These are phyloP conservation scores for Carnegiea gigantea DNA, from an alignment of 179 eudicot genomes.

Conservation along the genomic window DNA sequence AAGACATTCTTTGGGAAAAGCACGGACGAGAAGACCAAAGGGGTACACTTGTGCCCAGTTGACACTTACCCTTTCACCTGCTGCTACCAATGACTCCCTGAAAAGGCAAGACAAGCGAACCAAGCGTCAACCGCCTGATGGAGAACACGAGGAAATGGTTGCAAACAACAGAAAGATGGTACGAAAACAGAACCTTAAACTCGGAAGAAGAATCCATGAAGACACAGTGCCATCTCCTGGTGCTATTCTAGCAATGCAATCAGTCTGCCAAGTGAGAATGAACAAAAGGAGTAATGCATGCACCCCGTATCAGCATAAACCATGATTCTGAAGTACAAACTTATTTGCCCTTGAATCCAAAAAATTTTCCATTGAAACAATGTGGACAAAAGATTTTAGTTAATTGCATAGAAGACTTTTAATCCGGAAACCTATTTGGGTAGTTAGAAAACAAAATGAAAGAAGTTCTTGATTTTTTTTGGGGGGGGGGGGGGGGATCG, in stretches of 20 bases:
- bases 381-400: too few relatives aligned
- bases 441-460: too few relatives aligned
- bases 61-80: conserved; percentile 8
- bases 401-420: too few relatives aligned
- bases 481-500: too few relatives aligned
- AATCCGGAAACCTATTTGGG: too few relatives aligned
- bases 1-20: neutral
- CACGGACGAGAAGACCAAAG: neutral
- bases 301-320: neutral
- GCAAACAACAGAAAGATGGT: conserved; percentile 2
- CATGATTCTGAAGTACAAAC: too few relatives aligned
- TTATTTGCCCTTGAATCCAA: neutral
- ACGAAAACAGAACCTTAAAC: conserved; percentile 50
- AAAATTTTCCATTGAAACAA: too few relatives aligned
- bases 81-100: neutral
- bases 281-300: neutral
- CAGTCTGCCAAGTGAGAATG: conserved; percentile 50
- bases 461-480: too few relatives aligned
- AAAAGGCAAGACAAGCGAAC: neutral
- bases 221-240: conserved; percentile 51
- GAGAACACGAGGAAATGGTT: neutral
- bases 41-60: neutral
- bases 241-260: conserved; percentile 90
- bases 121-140: neutral
- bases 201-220: conserved; percentile 87